These are phyloP conservation scores for Mallotus japonicus DNA, from an alignment of 441 rosid genomes.

Conservation along the genomic window DNA sequence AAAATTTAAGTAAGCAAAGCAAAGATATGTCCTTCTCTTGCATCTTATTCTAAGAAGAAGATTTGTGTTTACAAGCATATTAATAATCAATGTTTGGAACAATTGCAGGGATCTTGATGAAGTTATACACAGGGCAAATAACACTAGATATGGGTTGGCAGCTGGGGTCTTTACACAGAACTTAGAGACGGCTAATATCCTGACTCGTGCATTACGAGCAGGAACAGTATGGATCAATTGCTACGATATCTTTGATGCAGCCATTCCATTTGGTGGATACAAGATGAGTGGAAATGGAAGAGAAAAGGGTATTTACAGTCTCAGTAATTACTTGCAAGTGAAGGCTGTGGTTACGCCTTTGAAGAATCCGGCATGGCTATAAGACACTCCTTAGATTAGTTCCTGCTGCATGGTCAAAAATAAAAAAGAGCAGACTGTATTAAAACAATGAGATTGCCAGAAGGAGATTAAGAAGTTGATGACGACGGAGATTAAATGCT, in stretches of 20 bases:
- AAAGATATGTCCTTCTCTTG: background rate
- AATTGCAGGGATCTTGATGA: slow-evolving; percentile 61
- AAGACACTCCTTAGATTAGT: background rate
- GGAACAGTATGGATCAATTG: slow-evolving; percentile 93
- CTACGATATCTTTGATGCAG: slow-evolving; percentile 82
- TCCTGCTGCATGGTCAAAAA: background rate
- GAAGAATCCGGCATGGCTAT: slow-evolving; percentile 82
- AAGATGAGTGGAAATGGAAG: slow-evolving; percentile 94
- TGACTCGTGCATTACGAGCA: slow-evolving; percentile 58
- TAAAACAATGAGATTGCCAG: background rate
- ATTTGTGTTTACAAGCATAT: background rate
- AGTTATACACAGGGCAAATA: slow-evolving; percentile 69
- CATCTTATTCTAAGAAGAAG: background rate
- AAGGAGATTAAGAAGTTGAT: background rate
- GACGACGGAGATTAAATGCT: too few relatives aligned
- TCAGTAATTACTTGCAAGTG: slow-evolving; percentile 78
- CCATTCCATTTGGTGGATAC: slow-evolving; percentile 90
- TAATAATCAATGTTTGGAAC: slow-evolving; percentile 14
- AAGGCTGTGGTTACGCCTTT: slow-evolving; percentile 84
- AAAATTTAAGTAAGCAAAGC: slow-evolving; percentile 65
- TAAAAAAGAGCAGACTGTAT: background rate
- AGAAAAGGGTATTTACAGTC: slow-evolving; percentile 91
- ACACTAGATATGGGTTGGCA: slow-evolving; percentile 63
- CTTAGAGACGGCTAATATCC: slow-evolving; percentile 63
- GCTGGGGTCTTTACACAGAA: slow-evolving; percentile 81